These are phyloP conservation scores for Lentinus brumalis DNA, from an alignment of 768 basidiomycete species.

Conservation along the genomic window DNA sequence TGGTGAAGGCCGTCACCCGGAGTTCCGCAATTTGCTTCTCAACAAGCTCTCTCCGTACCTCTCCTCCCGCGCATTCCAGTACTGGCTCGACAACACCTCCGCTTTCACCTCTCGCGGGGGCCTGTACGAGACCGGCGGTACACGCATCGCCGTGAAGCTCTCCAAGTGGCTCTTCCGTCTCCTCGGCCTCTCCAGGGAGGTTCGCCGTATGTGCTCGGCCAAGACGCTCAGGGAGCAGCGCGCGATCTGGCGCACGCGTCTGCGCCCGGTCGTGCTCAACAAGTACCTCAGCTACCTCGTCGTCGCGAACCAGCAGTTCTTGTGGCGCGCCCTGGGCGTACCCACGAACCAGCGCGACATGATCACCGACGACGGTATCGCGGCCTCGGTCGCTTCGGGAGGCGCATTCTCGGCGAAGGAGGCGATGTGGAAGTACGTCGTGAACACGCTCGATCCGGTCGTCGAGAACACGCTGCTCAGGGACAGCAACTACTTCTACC, in stretches of 20 bases:
- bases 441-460: constrained; percentile 33
- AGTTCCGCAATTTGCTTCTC: constrained; percentile 64
- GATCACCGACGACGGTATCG: constrained; percentile 34
- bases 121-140: constrained; percentile 54
- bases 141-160: constrained; percentile 64
- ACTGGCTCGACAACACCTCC: constrained; percentile 66
- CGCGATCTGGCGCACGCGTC: constrained; percentile 58
- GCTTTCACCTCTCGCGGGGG: constrained; percentile 38
- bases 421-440: constrained; percentile 31
- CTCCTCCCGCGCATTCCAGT: constrained; percentile 73
- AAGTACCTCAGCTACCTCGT: constrained; percentile 41
- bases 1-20: constrained; percentile 59
- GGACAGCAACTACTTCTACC: constrained; percentile 22
- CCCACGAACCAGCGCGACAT: constrained; percentile 56
- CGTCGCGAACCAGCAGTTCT: constrained; percentile 60
- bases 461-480: constrained; percentile 24
- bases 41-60: constrained; percentile 63
- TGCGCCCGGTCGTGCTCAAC: constrained; percentile 65
- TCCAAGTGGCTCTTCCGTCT: constrained; percentile 58
- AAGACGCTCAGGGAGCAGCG: constrained; percentile 59
- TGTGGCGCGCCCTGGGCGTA: constrained; percentile 81
- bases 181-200: constrained; percentile 59
- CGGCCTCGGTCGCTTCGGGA: constrained; percentile 35
- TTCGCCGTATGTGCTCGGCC: constrained; percentile 55
- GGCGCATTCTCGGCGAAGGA: constrained; percentile 36